phyloP scores from a whole-genome alignment of 192 early-diverging fungal species.

The Powellomyces hirtus region DNA sequence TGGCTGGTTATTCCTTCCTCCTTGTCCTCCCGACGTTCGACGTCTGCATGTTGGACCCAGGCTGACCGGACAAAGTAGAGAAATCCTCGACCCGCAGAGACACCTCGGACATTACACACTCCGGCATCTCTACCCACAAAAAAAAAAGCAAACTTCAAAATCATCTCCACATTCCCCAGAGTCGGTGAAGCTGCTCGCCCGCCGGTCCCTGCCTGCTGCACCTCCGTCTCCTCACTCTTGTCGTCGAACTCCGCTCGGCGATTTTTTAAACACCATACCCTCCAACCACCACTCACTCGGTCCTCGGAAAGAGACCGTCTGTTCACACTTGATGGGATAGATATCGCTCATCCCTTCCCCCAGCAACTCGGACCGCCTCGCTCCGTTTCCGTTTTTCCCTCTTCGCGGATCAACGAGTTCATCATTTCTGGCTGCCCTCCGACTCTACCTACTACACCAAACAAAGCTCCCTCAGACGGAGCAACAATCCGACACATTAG shows the following conservation, averaged over 20 bases:
- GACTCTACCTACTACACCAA: too few species aligned
- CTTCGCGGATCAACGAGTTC: too few species aligned
- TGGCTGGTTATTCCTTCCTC: background rate
- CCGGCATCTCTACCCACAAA: too few species aligned
- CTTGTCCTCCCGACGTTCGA: background rate
- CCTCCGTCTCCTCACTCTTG: background rate
- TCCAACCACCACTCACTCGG: background rate
- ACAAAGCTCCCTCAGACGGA: too few species aligned
- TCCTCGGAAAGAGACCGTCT: background rate
- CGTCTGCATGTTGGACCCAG: background rate
- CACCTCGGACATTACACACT: too few species aligned
- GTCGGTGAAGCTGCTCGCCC: background rate
- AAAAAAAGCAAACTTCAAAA: background rate
- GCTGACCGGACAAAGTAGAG: too few species aligned
- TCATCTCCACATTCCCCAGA: background rate
- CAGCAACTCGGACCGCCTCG: background rate
- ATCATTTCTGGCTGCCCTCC: too few species aligned
- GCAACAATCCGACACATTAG: too few species aligned
- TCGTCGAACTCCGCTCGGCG: background rate
- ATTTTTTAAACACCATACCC: background rate
- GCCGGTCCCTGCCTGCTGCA: background rate
- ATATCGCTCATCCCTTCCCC: background rate
- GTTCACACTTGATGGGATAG: slow-evolving; percentile 1
- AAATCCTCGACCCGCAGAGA: too few species aligned
- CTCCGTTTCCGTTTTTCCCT: too few species aligned